Evolutionary conservation across 495 filamentous ascomycete genomes (phyloP), one percentile per base, ranked within the genome.

Genomic region (Choiromyces venosus): DNA sequence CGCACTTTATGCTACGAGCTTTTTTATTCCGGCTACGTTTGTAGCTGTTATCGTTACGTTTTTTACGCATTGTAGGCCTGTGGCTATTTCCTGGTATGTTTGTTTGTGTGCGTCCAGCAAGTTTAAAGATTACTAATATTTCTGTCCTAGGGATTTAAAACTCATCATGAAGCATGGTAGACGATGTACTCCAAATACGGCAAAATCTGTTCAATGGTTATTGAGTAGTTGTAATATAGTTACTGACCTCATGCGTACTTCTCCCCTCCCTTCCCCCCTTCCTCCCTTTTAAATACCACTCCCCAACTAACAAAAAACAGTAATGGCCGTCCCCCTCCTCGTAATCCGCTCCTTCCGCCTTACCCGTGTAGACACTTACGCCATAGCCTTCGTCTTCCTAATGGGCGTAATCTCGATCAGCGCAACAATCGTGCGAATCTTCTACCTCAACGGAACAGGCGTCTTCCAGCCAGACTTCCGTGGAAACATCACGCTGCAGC

Each of bases 111-210:
- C 6, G 10, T 12, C 10, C 10, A 25, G 52, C 25, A 61, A 33
- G 10, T 16, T 14, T 61, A 25, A 33, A 9, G 19, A 52, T 33
- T 14, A 61, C 52, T 61, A 61, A 61, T 33, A 61, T 61, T 61
- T n/a, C n/a, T 61, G 9, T 14, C 46, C n/a, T 33, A 61, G 52
- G 52, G 52, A 61, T 61, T 61, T 61, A 8, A 61, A 61, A 61
- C 52, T 61, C 4, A 4, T 61, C 4, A 29, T 61, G n/a, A 61
- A 61, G 14, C 25, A 61, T 61, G 52, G 52, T 3, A 61, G 25
- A 61, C 52, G 52, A 4, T 61, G 52, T 61, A 61, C 52, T 61
- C 52, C 52, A 61, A 61, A 61, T n/a, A 61, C 52, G 33, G 52
- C 52, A 25, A 61, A 61, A 61, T 61, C 25, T 10, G 25, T 61